phyloP scores from a whole-genome alignment of 257 asterid genomes.

The Solanum bulbocastanum region DNA sequence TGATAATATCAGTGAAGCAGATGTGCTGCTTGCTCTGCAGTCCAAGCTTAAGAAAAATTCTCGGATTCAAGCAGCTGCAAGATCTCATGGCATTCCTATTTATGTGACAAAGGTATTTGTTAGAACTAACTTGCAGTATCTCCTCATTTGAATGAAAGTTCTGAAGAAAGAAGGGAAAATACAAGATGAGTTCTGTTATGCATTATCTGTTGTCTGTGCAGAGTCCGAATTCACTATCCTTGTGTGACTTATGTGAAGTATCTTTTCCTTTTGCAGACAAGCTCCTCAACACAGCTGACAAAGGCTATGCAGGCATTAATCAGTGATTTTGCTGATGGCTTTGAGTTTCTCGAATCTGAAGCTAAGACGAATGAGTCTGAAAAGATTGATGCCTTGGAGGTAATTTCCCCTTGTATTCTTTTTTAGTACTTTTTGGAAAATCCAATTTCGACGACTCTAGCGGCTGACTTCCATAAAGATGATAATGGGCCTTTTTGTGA shows the following conservation, averaged over 20 bases:
- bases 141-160: not conserved
- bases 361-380: slow-evolving; percentile 59
- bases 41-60: slow-evolving; percentile 89
- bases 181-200: not conserved
- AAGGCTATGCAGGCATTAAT: slow-evolving; percentile 55
- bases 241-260: not conserved
- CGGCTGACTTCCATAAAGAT: not conserved
- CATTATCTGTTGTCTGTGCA: not conserved
- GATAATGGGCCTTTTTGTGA: not conserved
- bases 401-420: slow-evolving; percentile 6
- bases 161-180: not conserved
- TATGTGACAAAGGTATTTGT: slow-evolving; percentile 57
- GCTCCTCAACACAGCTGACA: slow-evolving; percentile 52
- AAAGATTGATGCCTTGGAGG: slow-evolving; percentile 93
- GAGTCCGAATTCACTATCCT: not conserved
- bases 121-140: not conserved
- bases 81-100: slow-evolving; percentile 76
- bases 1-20: slow-evolving; percentile 91
- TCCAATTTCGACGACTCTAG: not conserved
- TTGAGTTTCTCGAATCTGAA: slow-evolving; percentile 49
- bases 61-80: slow-evolving; percentile 91
- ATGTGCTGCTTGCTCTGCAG: slow-evolving; percentile 75
- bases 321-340: slow-evolving; percentile 52
- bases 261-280: slow-evolving; percentile 39
- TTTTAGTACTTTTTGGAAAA: not conserved